Conservation (phyloP, 2,329 filamentous ascomycete genomes). For the Claviceps quebecensis region DNA sequence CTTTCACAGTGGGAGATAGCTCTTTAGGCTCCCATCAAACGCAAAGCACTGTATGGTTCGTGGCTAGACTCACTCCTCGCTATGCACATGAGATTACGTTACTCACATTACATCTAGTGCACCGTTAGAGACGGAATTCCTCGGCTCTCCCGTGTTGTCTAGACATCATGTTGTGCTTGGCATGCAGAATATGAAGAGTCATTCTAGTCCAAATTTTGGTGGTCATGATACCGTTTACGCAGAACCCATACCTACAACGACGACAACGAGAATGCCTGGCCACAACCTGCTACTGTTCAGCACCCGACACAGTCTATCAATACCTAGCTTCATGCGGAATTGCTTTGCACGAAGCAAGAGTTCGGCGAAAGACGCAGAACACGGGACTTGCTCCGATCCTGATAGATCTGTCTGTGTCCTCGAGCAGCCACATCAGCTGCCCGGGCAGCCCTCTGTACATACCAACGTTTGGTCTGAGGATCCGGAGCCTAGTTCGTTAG, state of each 20-base stretch:
- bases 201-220: constrained; percentile 7
- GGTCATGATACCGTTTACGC: neutral
- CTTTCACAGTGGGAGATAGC: constrained; percentile 8
- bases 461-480: constrained; percentile 17
- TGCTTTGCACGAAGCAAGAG: constrained; percentile 6
- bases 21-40: constrained; percentile 11
- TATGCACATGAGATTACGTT: neutral
- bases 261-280: neutral
- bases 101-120: constrained; percentile 2
- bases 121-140: neutral
- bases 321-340: constrained; percentile 11
- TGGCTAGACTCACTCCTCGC: neutral
- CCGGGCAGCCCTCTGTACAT: constrained; percentile 9
- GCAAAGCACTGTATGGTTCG: constrained; percentile 11
- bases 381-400: neutral
- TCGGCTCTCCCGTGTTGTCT: constrained; percentile 10
- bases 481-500: neutral
- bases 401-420: neutral
- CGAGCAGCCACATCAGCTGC: neutral
- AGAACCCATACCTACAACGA: neutral
- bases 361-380: neutral
- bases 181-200: constrained; percentile 4
- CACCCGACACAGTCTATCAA: constrained; percentile 16
- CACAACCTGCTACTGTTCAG: constrained; percentile 22
- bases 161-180: constrained; percentile 10